Evolutionary conservation across 2,329 filamentous ascomycete genomes (phyloP).

Genomic region (Xylaria sp.): DNA sequence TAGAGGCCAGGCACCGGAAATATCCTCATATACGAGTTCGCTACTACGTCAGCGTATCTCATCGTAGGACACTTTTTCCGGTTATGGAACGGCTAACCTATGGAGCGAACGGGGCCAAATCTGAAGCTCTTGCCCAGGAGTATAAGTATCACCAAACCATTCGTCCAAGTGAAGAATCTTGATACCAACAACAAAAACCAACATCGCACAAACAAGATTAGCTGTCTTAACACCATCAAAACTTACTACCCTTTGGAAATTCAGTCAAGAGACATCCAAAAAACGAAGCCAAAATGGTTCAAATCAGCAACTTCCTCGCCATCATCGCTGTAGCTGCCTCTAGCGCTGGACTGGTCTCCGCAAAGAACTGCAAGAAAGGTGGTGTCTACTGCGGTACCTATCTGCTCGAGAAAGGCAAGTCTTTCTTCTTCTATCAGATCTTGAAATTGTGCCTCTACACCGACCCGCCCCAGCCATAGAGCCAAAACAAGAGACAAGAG

Average conservation of each 20-base stretch:
- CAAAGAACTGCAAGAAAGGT: constrained; percentile 15
- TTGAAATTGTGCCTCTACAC: background rate
- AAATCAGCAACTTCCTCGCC: background rate
- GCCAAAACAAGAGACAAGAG: background rate
- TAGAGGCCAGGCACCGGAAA: too few species aligned
- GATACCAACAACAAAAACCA: background rate
- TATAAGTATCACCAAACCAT: background rate
- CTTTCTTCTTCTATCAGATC: background rate
- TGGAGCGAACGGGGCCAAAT: too few species aligned
- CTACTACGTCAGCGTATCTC: too few species aligned
- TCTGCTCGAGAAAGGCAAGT: constrained; percentile 16
- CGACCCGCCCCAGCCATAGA: background rate
- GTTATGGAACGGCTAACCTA: too few species aligned
- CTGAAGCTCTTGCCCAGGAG: background rate
- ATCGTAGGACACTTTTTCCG: too few species aligned
- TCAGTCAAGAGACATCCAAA: too few species aligned
- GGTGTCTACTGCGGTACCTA: constrained; percentile 22
- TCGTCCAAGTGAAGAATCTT: background rate
- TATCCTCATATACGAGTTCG: too few species aligned
- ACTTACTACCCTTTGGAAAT: too few species aligned
- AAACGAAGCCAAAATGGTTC: background rate
- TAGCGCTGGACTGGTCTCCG: constrained; percentile 9
- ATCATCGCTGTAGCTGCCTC: constrained; percentile 3
- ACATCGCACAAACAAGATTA: too few species aligned
- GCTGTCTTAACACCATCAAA: too few species aligned